phyloP scores from a whole-genome alignment of 2,329 filamentous ascomycete species.

The Pseudocercospora fijiensis region DNA sequence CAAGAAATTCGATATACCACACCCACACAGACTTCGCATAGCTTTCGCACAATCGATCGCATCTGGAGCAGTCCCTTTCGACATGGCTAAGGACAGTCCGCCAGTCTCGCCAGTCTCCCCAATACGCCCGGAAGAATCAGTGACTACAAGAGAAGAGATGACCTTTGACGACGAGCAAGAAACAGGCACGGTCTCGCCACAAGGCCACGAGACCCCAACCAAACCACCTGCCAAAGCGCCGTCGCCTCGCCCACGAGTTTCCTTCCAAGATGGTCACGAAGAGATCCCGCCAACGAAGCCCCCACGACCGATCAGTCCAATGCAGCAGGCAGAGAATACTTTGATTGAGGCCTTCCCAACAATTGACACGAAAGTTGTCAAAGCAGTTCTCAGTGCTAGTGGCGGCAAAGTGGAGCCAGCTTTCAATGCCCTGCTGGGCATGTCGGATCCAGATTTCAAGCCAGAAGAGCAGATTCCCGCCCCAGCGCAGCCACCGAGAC shows the following conservation, averaged over 20 bases:
- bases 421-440: conserved; percentile 85
- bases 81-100: conserved; percentile 30
- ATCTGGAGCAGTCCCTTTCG: neutral
- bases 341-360: conserved; percentile 90
- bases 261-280: conserved; percentile 50
- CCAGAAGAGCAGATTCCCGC: conserved; percentile 54
- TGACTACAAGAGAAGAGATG: conserved; percentile 42
- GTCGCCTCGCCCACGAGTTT: conserved; percentile 47
- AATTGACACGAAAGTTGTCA: conserved; percentile 78
- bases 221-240: conserved; percentile 43
- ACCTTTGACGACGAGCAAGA: conserved; percentile 66
- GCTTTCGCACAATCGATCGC: neutral
- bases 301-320: conserved; percentile 75
- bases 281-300: conserved; percentile 72
- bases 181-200: conserved; percentile 48
- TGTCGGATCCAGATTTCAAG: conserved; percentile 56
- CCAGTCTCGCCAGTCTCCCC: conserved; percentile 32
- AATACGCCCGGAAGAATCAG: conserved; percentile 39
- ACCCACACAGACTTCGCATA: neutral
- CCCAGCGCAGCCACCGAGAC: conserved; percentile 80
- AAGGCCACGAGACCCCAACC: conserved; percentile 39
- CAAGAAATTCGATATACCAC: neutral
- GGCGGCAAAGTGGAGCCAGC: conserved; percentile 85
- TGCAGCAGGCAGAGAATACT: conserved; percentile 81
- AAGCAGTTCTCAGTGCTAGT: conserved; percentile 83